Evolutionary conservation across 23 red algal genomes (phyloP).

Genomic region (Cyanidiococcus yangmingshanensis): DNA sequence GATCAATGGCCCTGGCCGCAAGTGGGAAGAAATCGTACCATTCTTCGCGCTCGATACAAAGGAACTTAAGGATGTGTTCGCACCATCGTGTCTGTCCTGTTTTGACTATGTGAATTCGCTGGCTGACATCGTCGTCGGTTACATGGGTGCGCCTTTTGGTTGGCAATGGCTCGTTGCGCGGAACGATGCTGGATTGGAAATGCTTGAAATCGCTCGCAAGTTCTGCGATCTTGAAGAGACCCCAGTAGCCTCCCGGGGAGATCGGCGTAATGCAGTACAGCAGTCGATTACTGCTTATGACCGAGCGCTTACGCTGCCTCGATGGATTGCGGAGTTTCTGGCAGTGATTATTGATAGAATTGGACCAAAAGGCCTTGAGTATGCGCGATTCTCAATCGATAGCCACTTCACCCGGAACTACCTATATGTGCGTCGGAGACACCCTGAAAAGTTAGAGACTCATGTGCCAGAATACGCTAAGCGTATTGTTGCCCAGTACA

Average conservation of each 20-base stretch:
- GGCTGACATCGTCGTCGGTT: conserved; percentile 30
- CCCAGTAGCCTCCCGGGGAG: conserved; percentile 6
- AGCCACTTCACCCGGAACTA: conserved; percentile 32
- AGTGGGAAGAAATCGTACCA: conserved; percentile 24
- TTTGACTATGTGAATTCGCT: conserved; percentile 32
- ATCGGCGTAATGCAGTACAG: conserved; percentile 17
- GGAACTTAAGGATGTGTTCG: conserved; percentile 28
- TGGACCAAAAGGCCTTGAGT: conserved; percentile 26
- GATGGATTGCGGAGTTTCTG: conserved; percentile 26
- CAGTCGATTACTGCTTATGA: conserved; percentile 32
- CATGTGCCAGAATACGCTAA: conserved; percentile 33
- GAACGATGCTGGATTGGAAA: conserved; percentile 28
- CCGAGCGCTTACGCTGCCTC: conserved; percentile 20
- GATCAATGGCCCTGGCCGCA: conserved; percentile 11
- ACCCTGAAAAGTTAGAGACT: conserved; percentile 19
- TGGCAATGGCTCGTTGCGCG: conserved; percentile 34
- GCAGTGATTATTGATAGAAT: conserved; percentile 22
- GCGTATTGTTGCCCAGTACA: conserved; percentile 26
- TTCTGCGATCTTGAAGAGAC: conserved; percentile 3
- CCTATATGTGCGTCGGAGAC: conserved; percentile 25
- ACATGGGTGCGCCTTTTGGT: conserved; percentile 29
- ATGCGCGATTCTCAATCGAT: conserved; percentile 36
- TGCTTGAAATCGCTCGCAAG: conserved; percentile 13
- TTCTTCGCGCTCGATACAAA: conserved; percentile 30
- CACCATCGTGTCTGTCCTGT: conserved; percentile 34